Evolutionary conservation across 2,329 filamentous ascomycete species (phyloP), one percentile per base, ranked within the genome.

Genomic region (Fragosphaeria purpurea): DNA sequence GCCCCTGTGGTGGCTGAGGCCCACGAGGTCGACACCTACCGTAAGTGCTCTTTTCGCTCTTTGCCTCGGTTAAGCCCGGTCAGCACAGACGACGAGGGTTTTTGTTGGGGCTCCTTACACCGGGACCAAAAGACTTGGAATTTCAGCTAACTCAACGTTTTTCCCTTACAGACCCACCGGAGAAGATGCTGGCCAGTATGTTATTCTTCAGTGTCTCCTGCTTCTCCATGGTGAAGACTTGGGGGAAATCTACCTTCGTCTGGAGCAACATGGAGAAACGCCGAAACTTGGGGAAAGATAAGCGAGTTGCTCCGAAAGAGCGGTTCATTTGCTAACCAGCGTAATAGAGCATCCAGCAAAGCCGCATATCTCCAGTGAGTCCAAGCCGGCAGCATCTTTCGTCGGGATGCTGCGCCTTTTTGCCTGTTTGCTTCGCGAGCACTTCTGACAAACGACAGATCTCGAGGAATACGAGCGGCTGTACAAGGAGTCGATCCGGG

Each of bases 401-500:
- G 22, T 22, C 22, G 22, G 22, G 22, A 22, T 22, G 22, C 22
- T 22, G 22, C 22, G 22, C 22, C 22, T 22, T 22, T 22, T 22
- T 2, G 22, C 22, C 22, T 32, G 30, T 44, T 13, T 22, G 32
- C 11, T 44, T 8, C n/a, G 33, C 5, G n/a, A 12, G 41, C 32
- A 22, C 22, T 22, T 22, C 22, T 22, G 22, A 22, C 22, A 22
- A 22, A 22, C 13, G 12, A 42, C 53, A 84, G 80, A 71, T 60
- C 64, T 85, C 54, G 79, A 85, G 56, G 78, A 85, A 59, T 86
- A 86, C 67, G 76, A 84, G 63, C 71, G 72, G 62, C 67, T 85
- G 52, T 85, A 86, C 74, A 75, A 83, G 63, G 78, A 98, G 72
- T 98, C 93, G 45, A 96, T 98, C 65, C 83, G 84, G 60, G 75